A percentile compares a stretch with the other conserved stretches of the same genome.
These are phyloP conservation scores for Mycena haematopus DNA, from an alignment of 768 basidiomycete genomes.

Conservation along the genomic window DNA sequence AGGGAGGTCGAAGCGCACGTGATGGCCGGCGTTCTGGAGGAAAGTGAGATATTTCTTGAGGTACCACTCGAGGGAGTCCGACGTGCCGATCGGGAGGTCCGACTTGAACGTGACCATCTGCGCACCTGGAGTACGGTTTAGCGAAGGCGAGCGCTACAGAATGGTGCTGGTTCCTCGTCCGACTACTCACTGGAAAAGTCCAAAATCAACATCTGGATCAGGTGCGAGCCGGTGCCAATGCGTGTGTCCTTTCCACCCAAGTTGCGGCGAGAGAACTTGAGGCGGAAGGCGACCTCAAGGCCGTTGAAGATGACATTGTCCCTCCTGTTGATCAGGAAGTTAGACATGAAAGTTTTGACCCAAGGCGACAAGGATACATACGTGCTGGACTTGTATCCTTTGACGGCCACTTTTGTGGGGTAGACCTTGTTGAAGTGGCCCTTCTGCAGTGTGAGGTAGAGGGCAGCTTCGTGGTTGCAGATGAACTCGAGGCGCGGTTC, in stretches of 20 bases:
- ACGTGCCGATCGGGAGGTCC: background rate
- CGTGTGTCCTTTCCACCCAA: slow-evolving; percentile 10
- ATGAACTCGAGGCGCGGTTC: slow-evolving; percentile 32
- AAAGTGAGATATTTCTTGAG: slow-evolving; percentile 30
- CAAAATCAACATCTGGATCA: slow-evolving; percentile 20
- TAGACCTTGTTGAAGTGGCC: slow-evolving; percentile 31
- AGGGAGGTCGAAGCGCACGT: slow-evolving; percentile 34
- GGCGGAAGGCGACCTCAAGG: slow-evolving; percentile 10
- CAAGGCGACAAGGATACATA: background rate
- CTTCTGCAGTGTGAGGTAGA: slow-evolving; percentile 26
- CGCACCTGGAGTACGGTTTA: slow-evolving; percentile 7
- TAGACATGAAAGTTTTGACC: background rate
- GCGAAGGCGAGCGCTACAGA: background rate
- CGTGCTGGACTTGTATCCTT: background rate
- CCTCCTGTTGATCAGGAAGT: slow-evolving; percentile 1
- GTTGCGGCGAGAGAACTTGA: slow-evolving; percentile 19
- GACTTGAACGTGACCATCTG: slow-evolving; percentile 11
- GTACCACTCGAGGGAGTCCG: slow-evolving; percentile 28
- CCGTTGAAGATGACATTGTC: background rate
- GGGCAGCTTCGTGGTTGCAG: slow-evolving; percentile 23
- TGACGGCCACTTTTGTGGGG: slow-evolving; percentile 9
- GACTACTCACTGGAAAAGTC: slow-evolving; percentile 15
- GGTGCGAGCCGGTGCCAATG: slow-evolving; percentile 15
- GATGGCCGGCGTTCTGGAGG: slow-evolving; percentile 32
- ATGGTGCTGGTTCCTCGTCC: too few species aligned